These are phyloP conservation scores for Zygosaccharomyces pseudorouxii DNA, from an alignment of 805 yeast species.

Conservation along the genomic window DNA sequence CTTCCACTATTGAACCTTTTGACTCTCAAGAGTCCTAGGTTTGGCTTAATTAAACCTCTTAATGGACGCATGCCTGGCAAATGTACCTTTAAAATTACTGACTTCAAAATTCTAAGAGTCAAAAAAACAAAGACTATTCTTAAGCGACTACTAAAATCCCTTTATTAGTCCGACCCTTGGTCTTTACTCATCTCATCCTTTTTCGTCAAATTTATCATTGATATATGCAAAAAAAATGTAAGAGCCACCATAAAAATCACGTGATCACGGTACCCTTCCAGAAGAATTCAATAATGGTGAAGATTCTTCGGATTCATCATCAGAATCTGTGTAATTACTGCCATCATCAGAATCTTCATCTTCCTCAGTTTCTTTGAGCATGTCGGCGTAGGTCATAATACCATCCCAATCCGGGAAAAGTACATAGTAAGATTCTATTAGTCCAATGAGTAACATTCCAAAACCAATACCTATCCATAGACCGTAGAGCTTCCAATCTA, in stretches of 20 bases:
- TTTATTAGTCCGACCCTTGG: neutral
- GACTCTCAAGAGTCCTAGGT: slow-evolving; percentile 8
- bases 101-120: neutral
- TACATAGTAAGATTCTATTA: slow-evolving; percentile 46
- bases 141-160: neutral
- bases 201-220: neutral
- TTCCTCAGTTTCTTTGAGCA: slow-evolving; percentile 35
- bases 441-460: slow-evolving; percentile 48
- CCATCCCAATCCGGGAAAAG: slow-evolving; percentile 50
- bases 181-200: neutral
- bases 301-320: slow-evolving; percentile 20
- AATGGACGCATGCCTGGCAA: neutral
- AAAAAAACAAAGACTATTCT: neutral
- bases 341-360: slow-evolving; percentile 29
- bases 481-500: slow-evolving; percentile 50
- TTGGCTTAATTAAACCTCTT: slow-evolving; percentile 4
- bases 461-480: slow-evolving; percentile 74
- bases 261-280: neutral
- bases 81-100: neutral
- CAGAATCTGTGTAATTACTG: slow-evolving; percentile 26
- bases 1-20: slow-evolving; percentile 7
- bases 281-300: slow-evolving; percentile 14
- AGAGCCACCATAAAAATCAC: neutral
- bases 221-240: neutral
- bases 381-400: slow-evolving; percentile 44